Conservation (phyloP, 2,329 filamentous ascomycete genomes). For the Penicillium olsonii region DNA sequence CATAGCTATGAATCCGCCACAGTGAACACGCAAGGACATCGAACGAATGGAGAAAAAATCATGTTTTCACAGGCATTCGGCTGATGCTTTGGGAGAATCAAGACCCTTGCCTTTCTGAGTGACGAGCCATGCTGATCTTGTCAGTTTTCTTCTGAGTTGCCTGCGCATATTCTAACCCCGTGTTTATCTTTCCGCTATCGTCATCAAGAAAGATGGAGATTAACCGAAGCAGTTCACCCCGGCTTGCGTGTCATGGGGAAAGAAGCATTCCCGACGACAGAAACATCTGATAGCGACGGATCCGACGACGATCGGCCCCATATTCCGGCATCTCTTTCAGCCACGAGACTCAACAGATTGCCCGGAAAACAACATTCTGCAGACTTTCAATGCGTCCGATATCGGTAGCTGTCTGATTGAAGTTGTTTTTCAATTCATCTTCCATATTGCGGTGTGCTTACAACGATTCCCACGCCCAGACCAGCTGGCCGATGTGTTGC, state of each 20-base stretch:
- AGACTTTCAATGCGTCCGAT: neutral
- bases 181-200: slow-evolving; percentile 6
- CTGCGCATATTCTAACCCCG: neutral
- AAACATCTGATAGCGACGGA: slow-evolving; percentile 22
- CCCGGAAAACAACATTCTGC: neutral
- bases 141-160: slow-evolving; percentile 1
- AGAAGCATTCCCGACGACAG: slow-evolving; percentile 18
- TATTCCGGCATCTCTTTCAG: slow-evolving; percentile 2
- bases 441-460: too few species aligned
- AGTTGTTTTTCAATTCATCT: too few species aligned
- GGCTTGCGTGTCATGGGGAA: slow-evolving; percentile 12
- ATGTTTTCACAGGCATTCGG: neutral
- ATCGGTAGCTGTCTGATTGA: neutral
- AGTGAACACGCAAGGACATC: neutral
- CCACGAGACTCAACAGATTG: slow-evolving; percentile 4
- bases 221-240: neutral
- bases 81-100: neutral
- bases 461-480: too few species aligned
- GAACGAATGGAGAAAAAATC: neutral
- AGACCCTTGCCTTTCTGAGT: neutral
- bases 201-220: neutral
- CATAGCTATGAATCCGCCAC: slow-evolving; percentile 2
- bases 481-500: too few species aligned
- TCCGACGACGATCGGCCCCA: slow-evolving; percentile 16
- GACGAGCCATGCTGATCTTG: slow-evolving; percentile 12